Conservation (phyloP, 1,284 basidiomycete genomes). For the Ustilago shanxiensis region DNA sequence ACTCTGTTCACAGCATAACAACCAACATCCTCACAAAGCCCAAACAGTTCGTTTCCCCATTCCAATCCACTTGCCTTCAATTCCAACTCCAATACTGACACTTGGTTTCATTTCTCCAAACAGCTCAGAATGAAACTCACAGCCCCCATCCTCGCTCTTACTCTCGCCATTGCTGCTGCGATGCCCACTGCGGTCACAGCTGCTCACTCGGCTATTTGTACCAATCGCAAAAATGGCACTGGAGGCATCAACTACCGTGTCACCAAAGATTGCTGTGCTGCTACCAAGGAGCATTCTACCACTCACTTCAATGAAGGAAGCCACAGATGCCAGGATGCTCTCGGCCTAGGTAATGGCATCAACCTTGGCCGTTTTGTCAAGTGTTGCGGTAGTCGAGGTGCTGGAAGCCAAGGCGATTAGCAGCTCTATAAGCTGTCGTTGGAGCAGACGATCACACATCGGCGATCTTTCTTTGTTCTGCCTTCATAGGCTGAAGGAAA, state of each 20-base stretch:
- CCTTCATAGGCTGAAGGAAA: no score
- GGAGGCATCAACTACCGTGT: slow-evolving; percentile 1
- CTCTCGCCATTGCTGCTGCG: background rate
- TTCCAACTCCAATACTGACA: no score
- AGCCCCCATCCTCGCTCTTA: background rate
- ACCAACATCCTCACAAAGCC: no score
- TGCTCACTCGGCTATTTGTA: slow-evolving; percentile 7
- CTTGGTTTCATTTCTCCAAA: no score
- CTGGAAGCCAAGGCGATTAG: background rate
- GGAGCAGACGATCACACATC: no score
- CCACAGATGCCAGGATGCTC: slow-evolving; percentile 8
- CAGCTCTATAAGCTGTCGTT: no score
- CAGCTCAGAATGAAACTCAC: no score
- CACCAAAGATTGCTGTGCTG: slow-evolving; percentile 26
- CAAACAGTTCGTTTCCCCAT: no score
- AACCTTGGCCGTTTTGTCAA: slow-evolving; percentile 15
- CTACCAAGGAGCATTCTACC: slow-evolving; percentile 11
- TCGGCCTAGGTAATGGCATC: slow-evolving; percentile 12
- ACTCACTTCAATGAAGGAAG: slow-evolving; percentile 14
- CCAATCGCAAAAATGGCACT: background rate
- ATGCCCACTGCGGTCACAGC: background rate
- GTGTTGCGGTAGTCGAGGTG: slow-evolving; percentile 16
- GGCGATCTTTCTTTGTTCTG: no score
- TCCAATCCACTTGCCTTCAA: no score
- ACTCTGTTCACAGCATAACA: no score